Evolutionary conservation across 106 monocot genomes (phyloP), one percentile per base, ranked within the genome.

Genomic region (Phalaenopsis aphrodite): DNA sequence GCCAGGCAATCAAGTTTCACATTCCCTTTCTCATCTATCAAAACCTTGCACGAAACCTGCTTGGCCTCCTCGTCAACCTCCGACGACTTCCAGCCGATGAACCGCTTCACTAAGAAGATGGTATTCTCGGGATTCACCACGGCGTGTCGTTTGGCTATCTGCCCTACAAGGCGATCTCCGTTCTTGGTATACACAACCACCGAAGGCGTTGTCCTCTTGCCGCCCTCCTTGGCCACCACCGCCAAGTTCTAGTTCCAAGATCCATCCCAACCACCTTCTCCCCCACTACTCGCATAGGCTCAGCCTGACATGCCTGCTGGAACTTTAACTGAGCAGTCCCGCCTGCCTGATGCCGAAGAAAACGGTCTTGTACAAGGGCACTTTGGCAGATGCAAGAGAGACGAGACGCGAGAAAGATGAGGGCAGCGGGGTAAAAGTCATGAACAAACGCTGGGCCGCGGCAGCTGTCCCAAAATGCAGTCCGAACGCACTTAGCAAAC

Each of bases 181-280:
- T 69, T 83, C 88, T 93, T 93, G 10, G 90, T 86, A 79, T 90
- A 93, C 66, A 90, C 92, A 37, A 93, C 92, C 1, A 93, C 90
- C 56, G 92, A 93, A 1, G 92, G 92, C 55, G 92, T 93, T 30
- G 92, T 93, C 75, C 92, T 72, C 83, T 93, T 90, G 17, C 92
- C 92, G 1, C 89, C 89, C 77, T 93, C 92, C 92, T 90, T 93
- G 21, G 92, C 92, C n/a, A 90, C 92, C 14, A 93, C 92, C 3
- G 92, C 92, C 36, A 90, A 93, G 83, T 93, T 93, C 3, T 93
- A 1, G 92, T 93, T 16, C 92, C 92, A 39, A 93, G 85, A 78
- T 93, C 92, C 55, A 93, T 93, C 65, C 92, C 92, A 7, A 93
- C 92, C 1, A 90, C 92, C 84, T 93, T 93, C 85, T 93, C 92